Conservation (phyloP, 225 moss, liverwort and hornwort genomes). For the Pseudisothecium myosuroides region DNA sequence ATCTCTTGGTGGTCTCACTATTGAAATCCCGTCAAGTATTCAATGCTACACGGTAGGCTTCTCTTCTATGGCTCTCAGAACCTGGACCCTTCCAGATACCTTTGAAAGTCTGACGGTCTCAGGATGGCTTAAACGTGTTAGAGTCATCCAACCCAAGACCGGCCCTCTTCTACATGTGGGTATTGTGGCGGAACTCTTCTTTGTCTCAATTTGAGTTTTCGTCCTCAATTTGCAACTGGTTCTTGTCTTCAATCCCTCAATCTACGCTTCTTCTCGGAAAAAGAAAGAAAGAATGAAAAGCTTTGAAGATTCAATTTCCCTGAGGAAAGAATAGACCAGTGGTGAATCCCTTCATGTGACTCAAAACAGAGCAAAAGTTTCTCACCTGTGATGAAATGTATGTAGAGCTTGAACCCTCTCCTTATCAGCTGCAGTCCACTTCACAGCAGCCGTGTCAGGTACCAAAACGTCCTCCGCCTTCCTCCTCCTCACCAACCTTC, state of each 20-base stretch:
- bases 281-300: background rate
- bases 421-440: constrained; percentile 53
- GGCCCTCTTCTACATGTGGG: no score
- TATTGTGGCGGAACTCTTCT: no score
- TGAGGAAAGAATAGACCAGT: background rate
- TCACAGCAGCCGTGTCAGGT: constrained; percentile 7
- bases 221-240: background rate
- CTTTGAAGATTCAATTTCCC: background rate
- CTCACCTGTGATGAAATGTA: constrained; percentile 44
- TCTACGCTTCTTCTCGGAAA: background rate
- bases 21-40: no score
- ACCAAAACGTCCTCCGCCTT: constrained; percentile 22
- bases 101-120: no score
- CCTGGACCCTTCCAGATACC: no score
- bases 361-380: background rate
- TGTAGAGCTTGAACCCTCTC: constrained; percentile 42
- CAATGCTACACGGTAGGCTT: no score
- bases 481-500: constrained; percentile 3
- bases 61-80: no score
- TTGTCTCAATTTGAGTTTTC: background rate
- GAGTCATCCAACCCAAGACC: no score
- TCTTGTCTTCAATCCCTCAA: background rate
- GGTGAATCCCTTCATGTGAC: background rate
- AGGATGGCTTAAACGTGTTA: no score
- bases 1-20: no score